phyloP scores from a whole-genome alignment of 805 yeast species.

The Ogataea pilisensis region DNA sequence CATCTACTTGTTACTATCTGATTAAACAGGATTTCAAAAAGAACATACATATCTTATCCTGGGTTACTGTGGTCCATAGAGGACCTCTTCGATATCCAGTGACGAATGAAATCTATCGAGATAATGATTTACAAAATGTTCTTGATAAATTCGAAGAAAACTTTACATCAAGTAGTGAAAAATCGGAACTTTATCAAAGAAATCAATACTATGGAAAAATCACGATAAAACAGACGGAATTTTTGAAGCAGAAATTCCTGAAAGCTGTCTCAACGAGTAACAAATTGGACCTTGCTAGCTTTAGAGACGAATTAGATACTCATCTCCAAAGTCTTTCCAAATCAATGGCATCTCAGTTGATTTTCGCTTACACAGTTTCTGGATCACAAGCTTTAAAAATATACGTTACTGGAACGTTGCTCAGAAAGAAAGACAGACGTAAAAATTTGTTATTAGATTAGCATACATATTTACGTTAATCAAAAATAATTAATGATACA shows the following conservation, averaged over 20 bases:
- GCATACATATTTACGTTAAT: too few species aligned
- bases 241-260: constrained; percentile 12
- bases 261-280: constrained; percentile 17
- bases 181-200: constrained; percentile 3
- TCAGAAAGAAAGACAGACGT: constrained; percentile 22
- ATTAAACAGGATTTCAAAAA: constrained; percentile 16
- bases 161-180: constrained; percentile 8
- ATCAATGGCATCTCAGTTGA: constrained; percentile 26
- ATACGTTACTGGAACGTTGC: constrained; percentile 22
- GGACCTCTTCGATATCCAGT: constrained; percentile 15
- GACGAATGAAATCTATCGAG: constrained; percentile 6
- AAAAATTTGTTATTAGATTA: constrained; percentile 8
- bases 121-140: constrained; percentile 16
- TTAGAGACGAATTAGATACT: constrained; percentile 11
- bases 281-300: constrained; percentile 20
- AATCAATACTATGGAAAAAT: constrained; percentile 14
- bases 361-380: constrained; percentile 29
- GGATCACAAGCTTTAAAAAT: constrained; percentile 24
- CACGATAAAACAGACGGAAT: constrained; percentile 22
- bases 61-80: constrained; percentile 9
- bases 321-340: constrained; percentile 19
- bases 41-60: constrained; percentile 7
- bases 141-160: constrained; percentile 15
- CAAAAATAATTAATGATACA: too few species aligned
- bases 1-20: constrained; percentile 14